A percentile compares a stretch with the other conserved stretches of the same genome.
These are phyloP conservation scores for Saccharomyces hybrid DNA, from an alignment of 1,139 yeast species.

Conservation along the genomic window DNA sequence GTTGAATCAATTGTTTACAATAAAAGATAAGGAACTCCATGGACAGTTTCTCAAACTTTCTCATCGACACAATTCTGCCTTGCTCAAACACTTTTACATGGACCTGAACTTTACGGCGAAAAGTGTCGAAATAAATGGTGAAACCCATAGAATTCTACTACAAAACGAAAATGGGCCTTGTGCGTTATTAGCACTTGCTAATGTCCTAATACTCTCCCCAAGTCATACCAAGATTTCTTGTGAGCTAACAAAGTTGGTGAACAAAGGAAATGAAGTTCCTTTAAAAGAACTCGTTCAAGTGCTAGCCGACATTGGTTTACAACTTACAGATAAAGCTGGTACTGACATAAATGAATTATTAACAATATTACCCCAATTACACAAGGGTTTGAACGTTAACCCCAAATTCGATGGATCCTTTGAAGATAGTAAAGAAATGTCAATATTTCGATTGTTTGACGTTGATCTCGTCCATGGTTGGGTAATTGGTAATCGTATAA, in stretches of 20 bases:
- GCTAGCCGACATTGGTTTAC: conserved; percentile 41
- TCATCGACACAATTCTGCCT: neutral
- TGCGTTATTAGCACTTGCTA: conserved; percentile 70
- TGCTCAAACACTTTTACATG: conserved; percentile 1
- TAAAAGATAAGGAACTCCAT: neutral
- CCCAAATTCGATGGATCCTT: conserved; percentile 66
- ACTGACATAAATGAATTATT: conserved; percentile 29
- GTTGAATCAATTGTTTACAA: neutral
- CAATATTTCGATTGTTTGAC: conserved; percentile 40
- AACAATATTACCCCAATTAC: conserved; percentile 53
- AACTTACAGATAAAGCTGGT: conserved; percentile 16
- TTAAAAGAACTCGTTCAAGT: conserved; percentile 37
- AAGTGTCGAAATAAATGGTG: conserved; percentile 22
- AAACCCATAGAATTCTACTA: conserved; percentile 46
- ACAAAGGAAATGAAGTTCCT: conserved; percentile 21
- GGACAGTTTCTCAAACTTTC: neutral
- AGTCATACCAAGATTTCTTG: conserved; percentile 28
- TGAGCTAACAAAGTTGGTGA: conserved; percentile 25
- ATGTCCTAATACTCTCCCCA: conserved; percentile 47
- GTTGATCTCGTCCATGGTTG: conserved; percentile 47
- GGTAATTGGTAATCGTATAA: conserved; percentile 34
- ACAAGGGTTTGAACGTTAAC: conserved; percentile 67
- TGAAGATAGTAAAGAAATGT: conserved; percentile 39
- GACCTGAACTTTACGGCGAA: conserved; percentile 24
- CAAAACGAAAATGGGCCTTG: conserved; percentile 89